These are phyloP conservation scores for Butyriboletus loyo DNA, from an alignment of 768 basidiomycete species.

Conservation along the genomic window DNA sequence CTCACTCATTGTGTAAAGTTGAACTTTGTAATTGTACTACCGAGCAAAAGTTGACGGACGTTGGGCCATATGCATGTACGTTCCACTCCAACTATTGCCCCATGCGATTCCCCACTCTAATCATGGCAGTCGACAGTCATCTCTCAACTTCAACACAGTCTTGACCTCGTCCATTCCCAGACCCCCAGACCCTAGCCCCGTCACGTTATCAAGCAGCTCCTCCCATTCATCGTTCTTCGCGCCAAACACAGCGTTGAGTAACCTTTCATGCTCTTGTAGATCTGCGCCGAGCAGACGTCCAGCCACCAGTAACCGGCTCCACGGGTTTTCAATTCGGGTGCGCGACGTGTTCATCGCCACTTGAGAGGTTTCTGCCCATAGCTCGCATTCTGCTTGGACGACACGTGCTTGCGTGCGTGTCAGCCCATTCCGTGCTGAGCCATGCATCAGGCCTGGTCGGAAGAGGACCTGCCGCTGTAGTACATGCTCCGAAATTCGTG, in stretches of 20 bases:
- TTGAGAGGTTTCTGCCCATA: slow-evolving; percentile 81
- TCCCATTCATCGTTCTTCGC: slow-evolving; percentile 48
- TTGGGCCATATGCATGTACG: too few species aligned
- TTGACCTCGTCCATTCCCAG: slow-evolving; percentile 60
- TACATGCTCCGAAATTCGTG: slow-evolving; percentile 72
- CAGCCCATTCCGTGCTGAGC: slow-evolving; percentile 18
- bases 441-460: slow-evolving; percentile 61
- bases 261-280: slow-evolving; percentile 33
- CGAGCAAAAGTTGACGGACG: too few species aligned
- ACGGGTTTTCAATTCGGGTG: slow-evolving; percentile 66
- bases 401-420: slow-evolving; percentile 49
- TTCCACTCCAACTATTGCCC: too few species aligned
- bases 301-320: slow-evolving; percentile 70
- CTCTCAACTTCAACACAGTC: slow-evolving; percentile 48
- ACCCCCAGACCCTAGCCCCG: slow-evolving; percentile 58
- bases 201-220: slow-evolving; percentile 40
- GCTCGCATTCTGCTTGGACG: slow-evolving; percentile 68
- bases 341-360: slow-evolving; percentile 47
- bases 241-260: slow-evolving; percentile 14
- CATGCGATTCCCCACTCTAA: too few species aligned
- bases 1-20: too few species aligned
- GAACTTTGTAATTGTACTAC: too few species aligned
- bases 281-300: slow-evolving; percentile 65
- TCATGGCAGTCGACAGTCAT: slow-evolving; percentile 34
- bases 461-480: slow-evolving; percentile 80